These are phyloP conservation scores for Microdochium trichocladiopsis DNA, from an alignment of 2,329 filamentous ascomycete species.

Conservation along the genomic window DNA sequence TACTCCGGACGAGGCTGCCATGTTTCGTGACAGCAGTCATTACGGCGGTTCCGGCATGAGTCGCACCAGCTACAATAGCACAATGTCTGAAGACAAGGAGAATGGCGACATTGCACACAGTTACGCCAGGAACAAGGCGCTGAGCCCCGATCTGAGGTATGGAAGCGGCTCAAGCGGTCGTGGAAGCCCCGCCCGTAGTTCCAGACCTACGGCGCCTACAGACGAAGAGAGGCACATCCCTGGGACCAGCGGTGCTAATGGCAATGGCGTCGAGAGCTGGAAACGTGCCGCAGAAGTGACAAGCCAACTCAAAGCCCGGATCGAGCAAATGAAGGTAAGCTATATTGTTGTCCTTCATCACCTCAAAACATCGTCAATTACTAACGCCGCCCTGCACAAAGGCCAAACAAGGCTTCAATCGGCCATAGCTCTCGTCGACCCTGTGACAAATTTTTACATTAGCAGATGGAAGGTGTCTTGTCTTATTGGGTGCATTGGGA, in stretches of 20 bases:
- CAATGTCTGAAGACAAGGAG: slow-evolving; percentile 70
- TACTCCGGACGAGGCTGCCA: slow-evolving; percentile 50
- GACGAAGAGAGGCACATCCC: slow-evolving; percentile 8
- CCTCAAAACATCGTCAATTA: background rate
- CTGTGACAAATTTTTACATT: background rate
- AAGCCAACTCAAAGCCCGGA: slow-evolving; percentile 91
- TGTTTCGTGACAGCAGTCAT: slow-evolving; percentile 46
- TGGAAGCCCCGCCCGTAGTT: slow-evolving; percentile 52
- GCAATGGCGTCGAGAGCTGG: slow-evolving; percentile 80
- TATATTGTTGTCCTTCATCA: background rate
- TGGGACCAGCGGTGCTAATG: slow-evolving; percentile 5
- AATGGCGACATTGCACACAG: slow-evolving; percentile 45
- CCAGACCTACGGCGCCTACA: slow-evolving; percentile 27
- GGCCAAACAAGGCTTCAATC: slow-evolving; percentile 44
- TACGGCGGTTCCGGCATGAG: slow-evolving; percentile 31
- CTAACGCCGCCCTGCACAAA: slow-evolving; percentile 14
- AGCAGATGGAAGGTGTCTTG: background rate
- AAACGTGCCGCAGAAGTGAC: slow-evolving; percentile 95
- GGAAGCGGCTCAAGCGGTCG: slow-evolving; percentile 49
- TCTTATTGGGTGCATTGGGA: background rate
- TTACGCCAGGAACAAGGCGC: slow-evolving; percentile 39
- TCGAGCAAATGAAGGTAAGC: slow-evolving; percentile 92
- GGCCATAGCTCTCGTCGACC: slow-evolving; percentile 21
- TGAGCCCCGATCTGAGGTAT: slow-evolving; percentile 49
- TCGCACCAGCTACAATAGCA: slow-evolving; percentile 57